phyloP scores from a whole-genome alignment of 2,329 filamentous ascomycete species.

The Verticillium isaacii region DNA sequence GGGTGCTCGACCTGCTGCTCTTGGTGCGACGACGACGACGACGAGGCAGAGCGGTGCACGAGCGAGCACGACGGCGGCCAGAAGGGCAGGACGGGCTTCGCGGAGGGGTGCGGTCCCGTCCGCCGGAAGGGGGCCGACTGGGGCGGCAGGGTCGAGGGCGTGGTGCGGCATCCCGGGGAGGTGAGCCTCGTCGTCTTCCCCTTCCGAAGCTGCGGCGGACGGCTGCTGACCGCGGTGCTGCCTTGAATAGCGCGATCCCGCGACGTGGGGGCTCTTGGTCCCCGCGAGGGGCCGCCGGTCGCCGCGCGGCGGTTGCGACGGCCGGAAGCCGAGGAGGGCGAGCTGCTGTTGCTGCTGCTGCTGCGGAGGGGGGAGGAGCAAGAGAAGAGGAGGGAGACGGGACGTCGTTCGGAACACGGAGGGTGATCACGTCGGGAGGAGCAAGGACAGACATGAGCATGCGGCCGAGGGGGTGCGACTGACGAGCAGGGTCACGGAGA shows the following conservation, averaged over 20 bases:
- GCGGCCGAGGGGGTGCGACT: not conserved
- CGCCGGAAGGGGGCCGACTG: not conserved
- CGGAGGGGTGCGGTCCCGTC: not conserved
- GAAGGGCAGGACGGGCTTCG: not conserved
- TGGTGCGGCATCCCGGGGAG: slow-evolving; percentile 8
- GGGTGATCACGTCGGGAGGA: not conserved
- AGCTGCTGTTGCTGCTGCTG: not conserved
- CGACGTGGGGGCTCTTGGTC: slow-evolving; percentile 3
- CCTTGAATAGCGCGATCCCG: slow-evolving; percentile 4
- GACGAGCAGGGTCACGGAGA: not conserved
- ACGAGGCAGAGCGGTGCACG: not conserved
- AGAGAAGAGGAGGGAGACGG: not conserved
- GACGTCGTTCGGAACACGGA: not conserved
- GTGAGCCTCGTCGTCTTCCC: not conserved
- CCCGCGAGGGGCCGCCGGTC: not conserved
- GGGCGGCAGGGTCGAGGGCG: slow-evolving; percentile 7
- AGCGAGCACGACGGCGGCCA: not conserved
- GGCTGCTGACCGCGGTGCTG: not conserved
- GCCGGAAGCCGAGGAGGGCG: not conserved
- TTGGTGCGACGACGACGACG: not conserved
- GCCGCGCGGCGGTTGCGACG: not conserved
- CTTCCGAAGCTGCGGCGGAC: not conserved
- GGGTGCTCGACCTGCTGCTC: not conserved
- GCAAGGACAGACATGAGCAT: not conserved
- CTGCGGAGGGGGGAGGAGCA: not conserved